A percentile compares a stretch with the other conserved stretches of the same genome.
phyloP scores from a whole-genome alignment of 2,329 filamentous ascomycete genomes.

The Xylariaceae sp. region DNA sequence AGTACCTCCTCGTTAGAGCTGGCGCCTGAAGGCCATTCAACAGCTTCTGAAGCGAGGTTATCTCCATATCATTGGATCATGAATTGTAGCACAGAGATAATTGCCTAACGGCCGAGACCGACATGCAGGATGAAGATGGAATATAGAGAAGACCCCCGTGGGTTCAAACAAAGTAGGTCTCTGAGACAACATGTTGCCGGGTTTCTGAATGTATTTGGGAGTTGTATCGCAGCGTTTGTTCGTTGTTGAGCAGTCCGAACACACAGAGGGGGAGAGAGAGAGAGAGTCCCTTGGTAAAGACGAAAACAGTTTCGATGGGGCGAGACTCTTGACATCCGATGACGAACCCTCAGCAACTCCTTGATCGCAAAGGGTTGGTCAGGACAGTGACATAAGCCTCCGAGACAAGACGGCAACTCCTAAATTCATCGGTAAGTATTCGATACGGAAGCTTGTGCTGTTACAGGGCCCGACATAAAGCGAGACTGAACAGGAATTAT shows the following conservation, averaged over 20 bases:
- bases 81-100: slow-evolving; percentile 17
- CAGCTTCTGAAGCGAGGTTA: slow-evolving; percentile 21
- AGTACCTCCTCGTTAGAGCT: slow-evolving; percentile 22
- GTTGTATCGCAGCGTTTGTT: slow-evolving; percentile 16
- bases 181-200: slow-evolving; percentile 18
- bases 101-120: slow-evolving; percentile 15
- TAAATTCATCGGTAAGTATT: slow-evolving; percentile 1
- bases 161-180: slow-evolving; percentile 22
- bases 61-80: slow-evolving; percentile 17
- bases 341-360: slow-evolving; percentile 14
- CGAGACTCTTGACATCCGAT: slow-evolving; percentile 5
- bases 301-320: slow-evolving; percentile 1
- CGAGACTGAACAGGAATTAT: slow-evolving; percentile 17
- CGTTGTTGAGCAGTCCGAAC: slow-evolving; percentile 16
- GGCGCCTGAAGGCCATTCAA: slow-evolving; percentile 24
- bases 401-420: slow-evolving; percentile 10
- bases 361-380: slow-evolving; percentile 9
- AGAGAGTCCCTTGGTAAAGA: no score
- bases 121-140: slow-evolving; percentile 21
- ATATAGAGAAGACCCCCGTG: slow-evolving; percentile 7
- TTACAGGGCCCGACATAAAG: slow-evolving; percentile 18
- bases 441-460: slow-evolving; percentile 18
- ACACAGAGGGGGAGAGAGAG: not conserved
- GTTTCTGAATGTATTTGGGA: slow-evolving; percentile 17
- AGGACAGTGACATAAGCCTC: slow-evolving; percentile 4